These are phyloP conservation scores for Spongispora temasekensis DNA, from an alignment of 1,284 basidiomycete species.

Conservation along the genomic window DNA sequence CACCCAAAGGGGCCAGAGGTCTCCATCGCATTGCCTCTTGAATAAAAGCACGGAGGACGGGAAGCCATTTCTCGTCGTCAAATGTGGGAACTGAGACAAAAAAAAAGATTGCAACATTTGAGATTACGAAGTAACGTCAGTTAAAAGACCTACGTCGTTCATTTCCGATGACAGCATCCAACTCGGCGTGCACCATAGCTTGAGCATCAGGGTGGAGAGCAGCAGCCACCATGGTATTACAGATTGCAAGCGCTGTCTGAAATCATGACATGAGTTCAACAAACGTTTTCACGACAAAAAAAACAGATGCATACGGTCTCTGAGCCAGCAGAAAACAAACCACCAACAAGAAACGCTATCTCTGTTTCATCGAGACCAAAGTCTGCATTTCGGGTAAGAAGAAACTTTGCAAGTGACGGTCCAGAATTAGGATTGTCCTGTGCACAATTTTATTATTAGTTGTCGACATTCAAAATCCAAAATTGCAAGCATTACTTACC, in stretches of 20 bases:
- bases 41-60: slow-evolving; percentile 12
- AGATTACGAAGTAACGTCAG: no score
- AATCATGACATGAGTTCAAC: background rate
- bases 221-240: slow-evolving; percentile 4
- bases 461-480: background rate
- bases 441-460: background rate
- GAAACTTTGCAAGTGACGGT: slow-evolving; percentile 13
- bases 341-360: slow-evolving; percentile 16
- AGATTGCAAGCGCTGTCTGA: slow-evolving; percentile 5
- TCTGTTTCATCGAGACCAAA: slow-evolving; percentile 13
- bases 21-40: slow-evolving; percentile 16
- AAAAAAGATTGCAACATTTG: no score
- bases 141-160: slow-evolving; percentile 6
- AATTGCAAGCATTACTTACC: slow-evolving; percentile 1
- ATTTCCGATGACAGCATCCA: slow-evolving; percentile 11
- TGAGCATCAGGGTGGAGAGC: slow-evolving; percentile 10
- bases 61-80: slow-evolving; percentile 7
- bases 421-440: slow-evolving; percentile 9
- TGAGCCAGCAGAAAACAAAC: slow-evolving; percentile 6
- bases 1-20: slow-evolving; percentile 8
- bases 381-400: slow-evolving; percentile 7
- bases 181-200: slow-evolving; percentile 13
- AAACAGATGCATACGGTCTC: slow-evolving; percentile 5
- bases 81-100: slow-evolving; percentile 11
- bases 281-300: no score